A percentile compares a stretch with the other conserved stretches of the same genome.
Conservation (phyloP, 495 filamentous ascomycete species). For the Penicillium macrosclerotiorum region DNA sequence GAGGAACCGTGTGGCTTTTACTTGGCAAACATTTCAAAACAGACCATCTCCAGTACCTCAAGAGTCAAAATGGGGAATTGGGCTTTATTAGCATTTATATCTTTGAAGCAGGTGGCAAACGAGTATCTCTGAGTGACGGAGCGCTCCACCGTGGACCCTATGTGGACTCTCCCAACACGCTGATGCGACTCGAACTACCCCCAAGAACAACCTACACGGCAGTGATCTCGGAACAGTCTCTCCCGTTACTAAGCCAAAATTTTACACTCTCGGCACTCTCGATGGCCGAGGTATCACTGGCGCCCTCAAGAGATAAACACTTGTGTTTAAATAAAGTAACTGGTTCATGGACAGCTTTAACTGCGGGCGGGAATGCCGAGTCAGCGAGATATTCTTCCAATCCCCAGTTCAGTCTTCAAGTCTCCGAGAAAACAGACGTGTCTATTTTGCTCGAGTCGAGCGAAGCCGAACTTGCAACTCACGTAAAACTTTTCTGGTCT, state of each 20-base stretch:
- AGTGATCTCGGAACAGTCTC: slow-evolving; percentile 73
- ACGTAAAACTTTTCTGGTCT: slow-evolving; percentile 80
- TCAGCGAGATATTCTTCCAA: slow-evolving; percentile 74
- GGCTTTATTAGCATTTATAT: slow-evolving; percentile 88
- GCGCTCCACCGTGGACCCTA: slow-evolving; percentile 70
- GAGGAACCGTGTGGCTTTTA: slow-evolving; percentile 76
- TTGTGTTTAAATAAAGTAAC: slow-evolving; percentile 50
- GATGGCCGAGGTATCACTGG: slow-evolving; percentile 53
- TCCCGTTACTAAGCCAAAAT: slow-evolving; percentile 64
- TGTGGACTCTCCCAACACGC: slow-evolving; percentile 89
- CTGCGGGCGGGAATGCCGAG: slow-evolving; percentile 79
- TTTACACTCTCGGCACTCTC: slow-evolving; percentile 88
- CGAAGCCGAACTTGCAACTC: slow-evolving; percentile 67
- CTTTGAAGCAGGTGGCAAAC: slow-evolving; percentile 69
- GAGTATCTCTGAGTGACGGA: slow-evolving; percentile 68
- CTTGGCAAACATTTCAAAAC: slow-evolving; percentile 76
- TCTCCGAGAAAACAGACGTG: slow-evolving; percentile 56
- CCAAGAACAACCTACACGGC: slow-evolving; percentile 65
- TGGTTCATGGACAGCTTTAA: slow-evolving; percentile 71
- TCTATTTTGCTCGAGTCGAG: slow-evolving; percentile 73
- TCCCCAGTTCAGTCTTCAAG: slow-evolving; percentile 73
- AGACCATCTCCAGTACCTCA: slow-evolving; percentile 17
- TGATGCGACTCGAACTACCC: slow-evolving; percentile 70
- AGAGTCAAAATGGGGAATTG: slow-evolving; percentile 33
- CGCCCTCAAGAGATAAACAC: slow-evolving; percentile 57